These are phyloP conservation scores for Rhizopus delemar DNA, from an alignment of 371 early-diverging fungal species.

Conservation along the genomic window DNA sequence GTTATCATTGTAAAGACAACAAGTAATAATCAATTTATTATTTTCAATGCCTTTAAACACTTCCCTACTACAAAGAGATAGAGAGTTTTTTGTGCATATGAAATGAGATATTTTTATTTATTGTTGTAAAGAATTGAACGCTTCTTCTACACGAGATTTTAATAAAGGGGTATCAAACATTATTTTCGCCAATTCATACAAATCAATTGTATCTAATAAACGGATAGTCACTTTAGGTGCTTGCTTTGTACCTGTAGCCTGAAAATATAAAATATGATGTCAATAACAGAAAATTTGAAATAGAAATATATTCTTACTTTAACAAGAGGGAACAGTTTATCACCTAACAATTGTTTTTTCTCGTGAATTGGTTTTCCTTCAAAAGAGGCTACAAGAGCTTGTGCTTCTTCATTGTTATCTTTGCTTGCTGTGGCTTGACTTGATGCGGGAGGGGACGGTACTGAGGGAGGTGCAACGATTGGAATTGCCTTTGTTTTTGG, in stretches of 20 bases:
- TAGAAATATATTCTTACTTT: constrained; percentile 26
- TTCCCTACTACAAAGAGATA: too few relatives aligned
- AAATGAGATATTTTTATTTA: constrained; percentile 10
- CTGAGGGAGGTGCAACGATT: constrained; percentile 32
- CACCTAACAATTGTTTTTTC: constrained; percentile 44
- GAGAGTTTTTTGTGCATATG: too few relatives aligned
- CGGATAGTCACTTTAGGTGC: constrained; percentile 50
- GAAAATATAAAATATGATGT: not conserved
- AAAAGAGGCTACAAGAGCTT: constrained; percentile 21
- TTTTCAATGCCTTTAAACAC: too few relatives aligned
- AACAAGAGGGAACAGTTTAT: constrained; percentile 45
- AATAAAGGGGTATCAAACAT: constrained; percentile 42
- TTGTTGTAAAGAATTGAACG: constrained; percentile 19
- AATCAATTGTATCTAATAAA: constrained; percentile 45
- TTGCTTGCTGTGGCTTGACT: not conserved
- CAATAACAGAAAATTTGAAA: not conserved
- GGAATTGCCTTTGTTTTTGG: constrained; percentile 45
- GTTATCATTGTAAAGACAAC: too few relatives aligned
- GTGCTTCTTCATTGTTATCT: constrained; percentile 7
- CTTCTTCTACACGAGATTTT: constrained; percentile 32
- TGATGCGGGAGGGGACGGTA: constrained; percentile 5
- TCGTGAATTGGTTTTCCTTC: constrained; percentile 36
- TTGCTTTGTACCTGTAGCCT: constrained; percentile 42
- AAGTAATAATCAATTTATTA: too few relatives aligned
- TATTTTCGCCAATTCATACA: constrained; percentile 38